Evolutionary conservation across 2,329 filamentous ascomycete species (phyloP).

Genomic region (Endothia cerciana): DNA sequence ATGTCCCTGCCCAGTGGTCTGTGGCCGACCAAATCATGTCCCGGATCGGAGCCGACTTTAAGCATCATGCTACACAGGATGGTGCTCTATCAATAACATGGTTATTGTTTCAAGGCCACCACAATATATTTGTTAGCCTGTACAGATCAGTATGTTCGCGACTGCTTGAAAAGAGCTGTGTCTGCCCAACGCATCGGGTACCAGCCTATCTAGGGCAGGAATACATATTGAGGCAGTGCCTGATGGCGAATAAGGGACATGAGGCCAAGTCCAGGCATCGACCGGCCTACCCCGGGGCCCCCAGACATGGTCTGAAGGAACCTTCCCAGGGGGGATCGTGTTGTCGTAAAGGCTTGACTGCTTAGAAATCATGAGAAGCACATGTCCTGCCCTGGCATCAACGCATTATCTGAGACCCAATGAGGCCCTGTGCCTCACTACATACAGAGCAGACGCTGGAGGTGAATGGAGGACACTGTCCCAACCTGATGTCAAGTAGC

Average conservation of each 20-base stretch:
- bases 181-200: not conserved
- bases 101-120: too few species aligned
- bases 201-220: not conserved
- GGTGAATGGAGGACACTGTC: not conserved
- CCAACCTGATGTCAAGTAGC: slow-evolving; percentile 3
- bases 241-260: not conserved
- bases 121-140: too few species aligned
- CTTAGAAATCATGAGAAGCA: slow-evolving; percentile 9
- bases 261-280: slow-evolving; percentile 8
- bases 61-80: too few species aligned
- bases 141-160: too few species aligned
- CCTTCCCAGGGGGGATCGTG: not conserved
- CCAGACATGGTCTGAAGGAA: not conserved
- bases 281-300: not conserved
- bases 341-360: not conserved
- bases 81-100: too few species aligned
- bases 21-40: too few species aligned
- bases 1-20: too few species aligned
- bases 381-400: slow-evolving; percentile 4
- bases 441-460: not conserved
- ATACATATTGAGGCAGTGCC: not conserved
- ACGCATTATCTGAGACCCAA: slow-evolving; percentile 3
- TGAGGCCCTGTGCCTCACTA: not conserved
- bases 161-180: not conserved
- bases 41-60: too few species aligned